Evolutionary conservation across 768 basidiomycete genomes (phyloP).

Genomic region (Exidia glandulosa): DNA sequence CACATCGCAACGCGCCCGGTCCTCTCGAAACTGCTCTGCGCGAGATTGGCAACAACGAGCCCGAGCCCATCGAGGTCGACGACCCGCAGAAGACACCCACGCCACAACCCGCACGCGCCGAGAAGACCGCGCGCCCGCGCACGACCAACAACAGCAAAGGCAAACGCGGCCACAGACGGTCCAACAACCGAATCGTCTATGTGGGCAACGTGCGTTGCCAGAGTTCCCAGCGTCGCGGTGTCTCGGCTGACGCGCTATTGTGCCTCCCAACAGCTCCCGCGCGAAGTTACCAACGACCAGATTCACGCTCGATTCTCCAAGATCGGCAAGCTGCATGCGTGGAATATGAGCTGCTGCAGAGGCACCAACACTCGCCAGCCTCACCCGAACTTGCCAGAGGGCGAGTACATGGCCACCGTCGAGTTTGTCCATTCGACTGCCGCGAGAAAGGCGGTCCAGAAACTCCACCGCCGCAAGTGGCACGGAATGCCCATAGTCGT

Average conservation of each 20-base stretch:
- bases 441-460: constrained; percentile 25
- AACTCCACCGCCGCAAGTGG: not conserved
- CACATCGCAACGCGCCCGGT: not conserved
- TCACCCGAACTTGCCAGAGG: constrained; percentile 2
- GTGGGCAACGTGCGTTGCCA: constrained; percentile 49
- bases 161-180: not conserved
- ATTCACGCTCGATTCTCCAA: constrained; percentile 14
- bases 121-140: not conserved
- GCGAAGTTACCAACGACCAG: constrained; percentile 14
- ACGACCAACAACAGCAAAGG: not conserved
- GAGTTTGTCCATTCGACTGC: constrained; percentile 29
- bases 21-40: not conserved
- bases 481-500: not conserved
- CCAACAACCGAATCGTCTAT: constrained; percentile 28
- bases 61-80: constrained; percentile 8
- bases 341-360: constrained; percentile 22
- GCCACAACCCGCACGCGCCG: not conserved
- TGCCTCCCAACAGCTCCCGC: not conserved
- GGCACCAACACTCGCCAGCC: constrained; percentile 29
- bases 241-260: constrained; percentile 25
- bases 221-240: not conserved
- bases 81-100: not conserved
- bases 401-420: constrained; percentile 38
- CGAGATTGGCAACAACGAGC: constrained; percentile 2
- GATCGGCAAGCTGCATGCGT: constrained; percentile 14